Base-by-base conservation (phyloP, 805 yeast species). In the Tetrapisispora namnaoensis region DNA sequence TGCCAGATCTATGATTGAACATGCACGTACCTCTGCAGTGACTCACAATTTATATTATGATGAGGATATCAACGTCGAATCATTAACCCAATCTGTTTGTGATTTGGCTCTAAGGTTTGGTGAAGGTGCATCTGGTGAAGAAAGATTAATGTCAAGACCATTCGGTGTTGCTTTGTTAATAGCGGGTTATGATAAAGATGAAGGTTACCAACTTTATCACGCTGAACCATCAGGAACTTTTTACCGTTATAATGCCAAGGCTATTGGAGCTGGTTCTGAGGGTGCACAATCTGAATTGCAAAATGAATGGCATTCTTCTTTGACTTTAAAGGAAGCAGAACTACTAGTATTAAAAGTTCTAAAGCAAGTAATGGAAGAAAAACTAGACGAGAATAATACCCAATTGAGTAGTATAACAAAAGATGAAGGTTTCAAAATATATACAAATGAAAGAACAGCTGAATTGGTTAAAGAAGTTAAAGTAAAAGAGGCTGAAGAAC, bases 181-280 rank as follows among this genome's bases (percentile, higher is more conserved):
- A 62, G 99, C 98, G 5, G 99, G 99, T 45, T 77, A 82, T 58
- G 99, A 93, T 70, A 75, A 80, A 52, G 95, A 87, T 58, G 83
- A 87, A 61, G 99, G 99, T 0, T 96, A 96, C 43, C 99, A 93
- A 68, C 77, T 93, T 58, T 86, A 86, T 66, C 97, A 93, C 67
- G 96, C 98, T n/a, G 99, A 93, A 70, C 99, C 99, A 37, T 86
- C 96, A 14, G 99, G 99, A 51, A 93, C 99, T 1, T 93, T 89
- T 60, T 95, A 93, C 71, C 80, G 93, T 69, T 93, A 93, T 66
- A 96, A 93, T 62, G 99, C 99, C 28, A 95, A 93, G 71, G 99
- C 99, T 13, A 93, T 95, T 61, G 99, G 99, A 14, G 86, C 96
- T 1, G 99, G 99, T 20, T 86, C 95, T 16, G 99, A 93, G 70